Evolutionary conservation across 208 protist species (phyloP).

Genomic region (Trypanosomatidae sp.): DNA sequence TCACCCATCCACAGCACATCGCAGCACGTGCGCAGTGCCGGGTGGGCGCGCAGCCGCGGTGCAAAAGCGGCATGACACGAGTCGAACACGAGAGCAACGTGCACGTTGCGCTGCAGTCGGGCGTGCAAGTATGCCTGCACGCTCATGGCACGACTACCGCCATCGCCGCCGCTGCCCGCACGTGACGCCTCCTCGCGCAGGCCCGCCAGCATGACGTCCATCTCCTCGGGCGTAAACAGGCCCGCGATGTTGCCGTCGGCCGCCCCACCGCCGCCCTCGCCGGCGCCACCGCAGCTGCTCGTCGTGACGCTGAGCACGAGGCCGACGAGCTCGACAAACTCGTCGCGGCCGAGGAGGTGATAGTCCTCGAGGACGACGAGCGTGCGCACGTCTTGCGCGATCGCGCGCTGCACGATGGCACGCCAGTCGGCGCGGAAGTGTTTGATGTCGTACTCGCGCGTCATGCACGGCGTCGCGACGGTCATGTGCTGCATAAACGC

Average conservation of each 20-base stretch:
- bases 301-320: slow-evolving; percentile 64
- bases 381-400: slow-evolving; percentile 76
- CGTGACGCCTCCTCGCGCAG: slow-evolving; percentile 81
- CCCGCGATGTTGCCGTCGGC: slow-evolving; percentile 91
- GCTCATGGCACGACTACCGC: slow-evolving; percentile 2
- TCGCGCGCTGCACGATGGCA: slow-evolving; percentile 66
- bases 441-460: slow-evolving; percentile 83
- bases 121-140: slow-evolving; percentile 77
- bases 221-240: slow-evolving; percentile 94
- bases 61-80: slow-evolving; percentile 80
- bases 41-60: slow-evolving; percentile 88
- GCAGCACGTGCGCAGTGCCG: slow-evolving; percentile 90
- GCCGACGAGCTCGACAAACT: slow-evolving; percentile 96
- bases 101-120: slow-evolving; percentile 86
- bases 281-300: no score
- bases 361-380: slow-evolving; percentile 96
- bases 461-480: slow-evolving; percentile 83
- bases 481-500: slow-evolving; percentile 82
- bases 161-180: slow-evolving; percentile 72
- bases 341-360: slow-evolving; percentile 93
- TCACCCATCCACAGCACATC: slow-evolving; percentile 91
- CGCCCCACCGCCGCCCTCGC: neutral
- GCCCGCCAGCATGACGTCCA: slow-evolving; percentile 87
- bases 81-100: slow-evolving; percentile 92
- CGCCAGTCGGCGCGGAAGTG: slow-evolving; percentile 79